A percentile compares a stretch with the other conserved stretches of the same genome.
Evolutionary conservation across 129 eudicot species (phyloP).

Genomic region (Helianthus annuus): DNA sequence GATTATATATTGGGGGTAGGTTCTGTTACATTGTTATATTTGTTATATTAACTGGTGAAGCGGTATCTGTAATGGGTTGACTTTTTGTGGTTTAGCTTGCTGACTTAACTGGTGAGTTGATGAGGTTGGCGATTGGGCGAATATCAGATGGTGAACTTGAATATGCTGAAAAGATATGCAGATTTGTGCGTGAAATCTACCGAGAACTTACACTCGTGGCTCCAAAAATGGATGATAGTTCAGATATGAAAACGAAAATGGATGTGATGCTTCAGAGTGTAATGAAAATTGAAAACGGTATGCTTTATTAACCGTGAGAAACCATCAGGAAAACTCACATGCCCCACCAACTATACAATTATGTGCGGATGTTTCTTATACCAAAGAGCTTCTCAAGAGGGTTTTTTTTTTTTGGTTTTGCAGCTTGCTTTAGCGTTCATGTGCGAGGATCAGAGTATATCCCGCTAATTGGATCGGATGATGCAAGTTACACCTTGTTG

Average conservation of each 20-base stretch:
- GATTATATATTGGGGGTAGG: constrained; percentile 94
- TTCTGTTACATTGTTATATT: neutral
- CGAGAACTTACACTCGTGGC: constrained; percentile 80
- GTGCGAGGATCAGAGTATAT: constrained; percentile 96
- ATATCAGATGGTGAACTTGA: constrained; percentile 94
- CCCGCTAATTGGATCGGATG: constrained; percentile 69
- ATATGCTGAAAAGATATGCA: constrained; percentile 88
- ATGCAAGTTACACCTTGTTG: constrained; percentile 48
- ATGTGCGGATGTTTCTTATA: neutral
- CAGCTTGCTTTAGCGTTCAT: constrained; percentile 94
- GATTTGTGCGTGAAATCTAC: constrained; percentile 85
- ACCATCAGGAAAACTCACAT: too few species aligned
- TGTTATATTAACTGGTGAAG: neutral
- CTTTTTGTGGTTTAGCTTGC: constrained; percentile 63
- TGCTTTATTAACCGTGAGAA: neutral
- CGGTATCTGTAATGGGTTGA: neutral
- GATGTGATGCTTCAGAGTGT: constrained; percentile 94
- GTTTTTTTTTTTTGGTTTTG: constrained; percentile 31
- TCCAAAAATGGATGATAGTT: constrained; percentile 75
- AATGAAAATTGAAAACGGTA: constrained; percentile 96
- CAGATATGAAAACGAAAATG: constrained; percentile 93
- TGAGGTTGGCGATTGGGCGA: constrained; percentile 95
- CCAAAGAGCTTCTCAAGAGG: neutral
- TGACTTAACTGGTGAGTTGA: constrained; percentile 95
- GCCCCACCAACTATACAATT: neutral